phyloP scores from a whole-genome alignment of 495 filamentous ascomycete genomes.

The Chaetomium fimeti region DNA sequence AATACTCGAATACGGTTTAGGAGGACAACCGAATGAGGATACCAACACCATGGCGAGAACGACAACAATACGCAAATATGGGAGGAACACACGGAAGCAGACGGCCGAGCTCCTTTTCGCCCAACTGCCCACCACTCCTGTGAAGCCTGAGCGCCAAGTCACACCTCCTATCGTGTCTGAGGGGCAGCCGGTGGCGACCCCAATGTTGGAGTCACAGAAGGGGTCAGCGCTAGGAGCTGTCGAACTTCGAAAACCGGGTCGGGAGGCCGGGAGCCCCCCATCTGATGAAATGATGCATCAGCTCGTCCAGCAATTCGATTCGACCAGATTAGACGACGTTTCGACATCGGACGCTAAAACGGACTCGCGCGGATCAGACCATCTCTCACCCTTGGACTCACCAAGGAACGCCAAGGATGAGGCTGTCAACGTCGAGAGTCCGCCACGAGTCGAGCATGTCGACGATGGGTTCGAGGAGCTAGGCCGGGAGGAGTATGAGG shows the following conservation, averaged over 20 bases:
- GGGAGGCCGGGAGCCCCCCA: background rate
- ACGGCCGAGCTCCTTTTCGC: constrained; percentile 43
- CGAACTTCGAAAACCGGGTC: background rate
- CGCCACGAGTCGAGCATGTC: background rate
- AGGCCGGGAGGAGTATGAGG: constrained; percentile 5
- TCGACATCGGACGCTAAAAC: background rate
- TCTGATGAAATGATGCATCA: background rate
- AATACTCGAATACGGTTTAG: too few species aligned
- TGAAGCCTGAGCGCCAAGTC: constrained; percentile 13
- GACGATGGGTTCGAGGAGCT: background rate
- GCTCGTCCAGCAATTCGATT: constrained; percentile 6
- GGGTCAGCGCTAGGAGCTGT: too few species aligned
- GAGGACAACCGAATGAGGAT: too few species aligned
- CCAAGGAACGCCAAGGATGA: background rate
- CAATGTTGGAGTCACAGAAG: too few species aligned
- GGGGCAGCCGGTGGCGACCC: too few species aligned
- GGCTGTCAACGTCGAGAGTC: background rate
- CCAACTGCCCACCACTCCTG: constrained; percentile 44
- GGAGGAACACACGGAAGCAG: constrained; percentile 40
- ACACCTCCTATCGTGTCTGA: too few species aligned
- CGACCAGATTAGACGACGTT: background rate
- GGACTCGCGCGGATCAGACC: background rate
- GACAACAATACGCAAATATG: constrained; percentile 44
- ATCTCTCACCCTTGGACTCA: background rate
- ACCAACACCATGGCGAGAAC: constrained; percentile 35